These are phyloP conservation scores for Eucalyptus pauciflora DNA, from an alignment of 345 rosid species.

Conservation along the genomic window DNA sequence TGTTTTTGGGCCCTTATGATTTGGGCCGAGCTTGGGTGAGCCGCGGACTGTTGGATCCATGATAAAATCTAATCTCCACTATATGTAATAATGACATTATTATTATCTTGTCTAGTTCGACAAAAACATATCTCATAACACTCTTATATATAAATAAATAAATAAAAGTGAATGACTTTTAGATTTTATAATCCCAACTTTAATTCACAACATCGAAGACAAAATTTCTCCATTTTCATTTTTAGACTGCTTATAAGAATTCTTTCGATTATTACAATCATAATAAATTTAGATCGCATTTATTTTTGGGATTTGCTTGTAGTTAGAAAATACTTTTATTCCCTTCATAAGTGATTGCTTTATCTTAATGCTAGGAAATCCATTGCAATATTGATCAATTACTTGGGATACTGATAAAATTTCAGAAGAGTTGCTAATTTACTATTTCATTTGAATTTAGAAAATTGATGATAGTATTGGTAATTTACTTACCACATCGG, in stretches of 20 bases:
- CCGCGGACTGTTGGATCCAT: accelerated
- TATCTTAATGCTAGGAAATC: background rate
- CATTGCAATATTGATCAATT: background rate
- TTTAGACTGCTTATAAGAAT: background rate
- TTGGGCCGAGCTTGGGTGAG: accelerated
- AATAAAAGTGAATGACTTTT: background rate
- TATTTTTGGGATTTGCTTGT: background rate
- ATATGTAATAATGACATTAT: background rate
- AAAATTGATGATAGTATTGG: too few species aligned
- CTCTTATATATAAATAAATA: background rate
- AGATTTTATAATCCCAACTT: background rate
- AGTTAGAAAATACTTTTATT: background rate
- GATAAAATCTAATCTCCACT: background rate
- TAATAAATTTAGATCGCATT: background rate
- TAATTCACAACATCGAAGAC: background rate
- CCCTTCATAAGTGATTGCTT: background rate
- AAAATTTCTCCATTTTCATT: background rate
- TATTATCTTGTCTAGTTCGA: background rate
- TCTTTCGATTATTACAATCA: background rate
- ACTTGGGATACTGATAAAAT: background rate
- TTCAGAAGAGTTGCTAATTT: background rate
- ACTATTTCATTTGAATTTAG: background rate
- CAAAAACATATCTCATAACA: background rate
- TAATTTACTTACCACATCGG: background rate
- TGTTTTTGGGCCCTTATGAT: background rate